These are phyloP conservation scores for Sclerotinia subarctica DNA, from an alignment of 2,329 filamentous ascomycete genomes.

Conservation along the genomic window DNA sequence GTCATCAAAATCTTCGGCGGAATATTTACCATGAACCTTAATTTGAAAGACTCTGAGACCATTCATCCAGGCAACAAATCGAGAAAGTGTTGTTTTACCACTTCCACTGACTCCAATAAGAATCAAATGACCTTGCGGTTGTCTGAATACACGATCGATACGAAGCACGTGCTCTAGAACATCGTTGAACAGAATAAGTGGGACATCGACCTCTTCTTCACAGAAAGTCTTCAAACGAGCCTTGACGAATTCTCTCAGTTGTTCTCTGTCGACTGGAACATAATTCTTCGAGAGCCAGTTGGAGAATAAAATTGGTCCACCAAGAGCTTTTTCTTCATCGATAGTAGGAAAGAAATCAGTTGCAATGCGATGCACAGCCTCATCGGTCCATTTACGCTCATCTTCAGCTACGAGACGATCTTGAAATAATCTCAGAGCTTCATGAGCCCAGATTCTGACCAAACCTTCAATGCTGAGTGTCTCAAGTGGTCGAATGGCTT, in stretches of 20 bases:
- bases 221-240: constrained; percentile 97
- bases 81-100: constrained; percentile 95
- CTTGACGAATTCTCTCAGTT: constrained; percentile 95
- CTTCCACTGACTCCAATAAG: constrained; percentile 97
- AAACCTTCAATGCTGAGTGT: constrained; percentile 84
- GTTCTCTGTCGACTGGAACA: constrained; percentile 90
- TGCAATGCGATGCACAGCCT: constrained; percentile 81
- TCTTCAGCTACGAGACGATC: constrained; percentile 94
- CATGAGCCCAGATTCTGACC: constrained; percentile 96
- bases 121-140: constrained; percentile 97
- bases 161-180: constrained; percentile 96
- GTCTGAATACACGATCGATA: constrained; percentile 97
- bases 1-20: constrained; percentile 96
- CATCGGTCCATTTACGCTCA: constrained; percentile 91
- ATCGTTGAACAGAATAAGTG: constrained; percentile 98
- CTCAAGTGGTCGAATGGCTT: constrained; percentile 91
- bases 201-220: constrained; percentile 98
- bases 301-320: constrained; percentile 93
- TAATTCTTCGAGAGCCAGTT: constrained; percentile 99
- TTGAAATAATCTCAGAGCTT: constrained; percentile 93
- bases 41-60: constrained; percentile 99
- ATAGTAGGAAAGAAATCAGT: constrained; percentile 93
- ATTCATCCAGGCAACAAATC: constrained; percentile 99
- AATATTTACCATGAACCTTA: constrained; percentile 99
- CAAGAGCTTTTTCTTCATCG: constrained; percentile 82